A percentile compares a stretch with the other conserved stretches of the same genome.
Conservation (phyloP, 2,329 filamentous ascomycete genomes). For the Aspergillus sp. region DNA sequence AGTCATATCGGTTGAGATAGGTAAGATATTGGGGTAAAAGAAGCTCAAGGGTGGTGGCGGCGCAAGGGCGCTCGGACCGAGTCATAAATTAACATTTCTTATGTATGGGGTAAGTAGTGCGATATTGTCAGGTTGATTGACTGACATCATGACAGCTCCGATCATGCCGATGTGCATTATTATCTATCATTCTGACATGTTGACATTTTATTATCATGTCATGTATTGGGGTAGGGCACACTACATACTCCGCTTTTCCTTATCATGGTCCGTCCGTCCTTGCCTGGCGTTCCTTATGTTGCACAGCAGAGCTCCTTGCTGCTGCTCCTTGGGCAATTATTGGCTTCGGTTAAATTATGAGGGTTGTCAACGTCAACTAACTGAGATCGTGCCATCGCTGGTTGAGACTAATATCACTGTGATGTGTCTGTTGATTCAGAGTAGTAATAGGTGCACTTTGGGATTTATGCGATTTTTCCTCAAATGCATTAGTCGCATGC, state of each 20-base stretch:
- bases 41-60: not conserved
- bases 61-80: not conserved
- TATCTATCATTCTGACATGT: not conserved
- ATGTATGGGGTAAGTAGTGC: not conserved
- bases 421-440: not conserved
- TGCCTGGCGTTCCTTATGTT: not conserved
- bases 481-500: not conserved
- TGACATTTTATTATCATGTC: not conserved
- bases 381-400: not conserved
- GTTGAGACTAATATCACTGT: not conserved
- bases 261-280: not conserved
- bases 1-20: not conserved
- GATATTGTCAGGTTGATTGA: not conserved
- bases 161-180: not conserved
- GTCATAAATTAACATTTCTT: not conserved
- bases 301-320: not conserved
- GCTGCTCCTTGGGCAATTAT: not conserved
- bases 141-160: not conserved
- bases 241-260: not conserved
- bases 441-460: not conserved
- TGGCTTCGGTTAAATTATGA: not conserved
- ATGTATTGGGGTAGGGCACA: not conserved
- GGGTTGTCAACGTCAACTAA: not conserved
- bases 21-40: slow-evolving; percentile 4
- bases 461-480: not conserved